A percentile compares a stretch with the other conserved stretches of the same genome.
phyloP scores from a whole-genome alignment of 441 rosid genomes.

The Jatropha multifida region DNA sequence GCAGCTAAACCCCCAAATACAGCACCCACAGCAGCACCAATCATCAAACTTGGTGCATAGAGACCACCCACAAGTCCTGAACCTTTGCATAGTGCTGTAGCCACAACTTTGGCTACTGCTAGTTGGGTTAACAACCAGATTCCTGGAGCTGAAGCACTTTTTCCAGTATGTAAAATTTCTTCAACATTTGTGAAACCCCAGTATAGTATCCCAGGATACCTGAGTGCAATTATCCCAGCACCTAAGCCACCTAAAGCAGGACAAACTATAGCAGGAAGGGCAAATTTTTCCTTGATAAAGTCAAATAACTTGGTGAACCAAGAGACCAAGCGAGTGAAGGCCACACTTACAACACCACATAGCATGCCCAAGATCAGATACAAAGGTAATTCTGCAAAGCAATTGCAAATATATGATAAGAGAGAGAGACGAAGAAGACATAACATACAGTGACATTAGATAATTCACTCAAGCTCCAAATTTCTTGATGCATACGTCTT shows the following conservation, averaged over 20 bases:
- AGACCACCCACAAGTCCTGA: conserved; percentile 97
- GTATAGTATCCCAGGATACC: conserved; percentile 91
- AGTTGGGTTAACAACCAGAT: conserved; percentile 89
- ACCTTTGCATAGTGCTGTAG: conserved; percentile 95
- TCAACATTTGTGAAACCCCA: conserved; percentile 99
- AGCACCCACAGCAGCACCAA: conserved; percentile 97
- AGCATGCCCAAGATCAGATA: conserved; percentile 96
- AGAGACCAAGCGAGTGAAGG: conserved; percentile 71
- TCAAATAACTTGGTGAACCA: conserved; percentile 84
- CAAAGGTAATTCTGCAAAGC: conserved; percentile 80
- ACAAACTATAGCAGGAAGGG: conserved; percentile 83
- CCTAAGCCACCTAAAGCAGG: conserved; percentile 98
- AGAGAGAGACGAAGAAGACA: conserved; percentile 2
- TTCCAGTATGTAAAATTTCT: conserved; percentile 94
- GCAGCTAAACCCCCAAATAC: conserved; percentile 97
- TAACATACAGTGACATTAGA: conserved; percentile 6
- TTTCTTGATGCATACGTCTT: background rate
- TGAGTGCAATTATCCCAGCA: conserved; percentile 93
- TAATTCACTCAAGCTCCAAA: background rate
- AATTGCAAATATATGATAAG: conserved; percentile 21
- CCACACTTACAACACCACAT: conserved; percentile 93
- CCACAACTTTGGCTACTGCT: conserved; percentile 91
- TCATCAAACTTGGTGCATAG: conserved; percentile 97
- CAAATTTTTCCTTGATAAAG: conserved; percentile 71
- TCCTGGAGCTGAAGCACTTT: conserved; percentile 97